phyloP scores from a whole-genome alignment of 2,329 filamentous ascomycete genomes.

The Claviceps digitariae region DNA sequence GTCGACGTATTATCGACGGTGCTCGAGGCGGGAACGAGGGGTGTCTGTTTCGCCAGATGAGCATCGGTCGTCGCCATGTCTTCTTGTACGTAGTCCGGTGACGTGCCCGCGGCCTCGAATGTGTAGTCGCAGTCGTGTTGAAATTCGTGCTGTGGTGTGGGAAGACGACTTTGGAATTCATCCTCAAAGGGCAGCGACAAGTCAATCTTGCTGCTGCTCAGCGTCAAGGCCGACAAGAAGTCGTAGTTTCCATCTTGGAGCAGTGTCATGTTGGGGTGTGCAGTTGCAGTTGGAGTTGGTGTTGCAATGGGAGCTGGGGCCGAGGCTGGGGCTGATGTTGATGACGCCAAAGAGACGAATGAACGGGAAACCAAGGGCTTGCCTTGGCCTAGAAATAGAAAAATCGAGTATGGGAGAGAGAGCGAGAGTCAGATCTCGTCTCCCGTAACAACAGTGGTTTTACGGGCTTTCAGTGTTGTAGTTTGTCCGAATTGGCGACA shows the following conservation, averaged over 20 bases:
- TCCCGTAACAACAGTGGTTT: not conserved
- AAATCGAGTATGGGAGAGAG: not conserved
- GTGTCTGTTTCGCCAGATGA: not conserved
- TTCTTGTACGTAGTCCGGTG: not conserved
- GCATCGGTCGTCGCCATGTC: not conserved
- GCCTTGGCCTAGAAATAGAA: not conserved
- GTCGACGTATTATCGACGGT: not conserved
- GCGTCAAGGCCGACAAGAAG: not conserved
- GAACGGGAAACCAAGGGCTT: not conserved
- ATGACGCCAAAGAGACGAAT: not conserved
- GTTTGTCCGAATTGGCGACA: not conserved
- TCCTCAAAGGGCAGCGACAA: conserved; percentile 2
- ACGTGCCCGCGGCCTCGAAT: not conserved
- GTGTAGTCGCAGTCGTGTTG: not conserved
- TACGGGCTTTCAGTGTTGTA: not conserved
- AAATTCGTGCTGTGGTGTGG: not conserved
- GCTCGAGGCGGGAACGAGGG: not conserved
- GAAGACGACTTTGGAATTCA: not conserved
- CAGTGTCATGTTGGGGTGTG: not conserved
- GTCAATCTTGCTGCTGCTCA: not conserved
- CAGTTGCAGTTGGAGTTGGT: not conserved
- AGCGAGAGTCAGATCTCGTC: not conserved
- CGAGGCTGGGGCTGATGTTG: not conserved
- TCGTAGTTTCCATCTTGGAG: not conserved
- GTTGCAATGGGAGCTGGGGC: not conserved